A percentile compares a stretch with the other conserved stretches of the same genome.
phyloP scores from a whole-genome alignment of 2,329 filamentous ascomycete species.

The Exophiala phaeomuriformis region DNA sequence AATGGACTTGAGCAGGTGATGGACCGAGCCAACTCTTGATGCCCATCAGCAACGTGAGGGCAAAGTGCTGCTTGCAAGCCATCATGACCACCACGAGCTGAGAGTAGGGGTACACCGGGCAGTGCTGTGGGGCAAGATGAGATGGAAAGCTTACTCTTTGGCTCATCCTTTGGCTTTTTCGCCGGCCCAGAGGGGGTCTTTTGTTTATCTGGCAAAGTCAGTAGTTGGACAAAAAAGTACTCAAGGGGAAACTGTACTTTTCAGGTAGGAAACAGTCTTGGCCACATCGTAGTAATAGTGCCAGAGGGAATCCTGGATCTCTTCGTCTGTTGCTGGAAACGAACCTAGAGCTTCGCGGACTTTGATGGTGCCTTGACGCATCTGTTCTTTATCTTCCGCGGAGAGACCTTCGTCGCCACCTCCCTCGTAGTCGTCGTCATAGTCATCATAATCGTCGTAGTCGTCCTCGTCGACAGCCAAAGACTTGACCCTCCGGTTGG shows the following conservation, averaged over 20 bases:
- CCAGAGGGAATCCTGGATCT: constrained; percentile 88
- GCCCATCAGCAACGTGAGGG: constrained; percentile 17
- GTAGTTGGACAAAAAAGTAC: not conserved
- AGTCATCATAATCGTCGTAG: constrained; percentile 36
- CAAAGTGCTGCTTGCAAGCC: constrained; percentile 5
- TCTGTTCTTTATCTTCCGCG: constrained; percentile 45
- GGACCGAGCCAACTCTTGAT: constrained; percentile 11
- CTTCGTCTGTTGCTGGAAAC: constrained; percentile 55
- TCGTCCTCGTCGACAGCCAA: constrained; percentile 39
- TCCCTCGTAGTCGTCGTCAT: constrained; percentile 23
- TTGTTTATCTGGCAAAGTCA: constrained; percentile 19
- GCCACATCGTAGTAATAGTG: constrained; percentile 92
- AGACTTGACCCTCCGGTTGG: constrained; percentile 41
- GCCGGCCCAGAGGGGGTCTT: constrained; percentile 8
- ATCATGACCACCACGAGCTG: constrained; percentile 21
- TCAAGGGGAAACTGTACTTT: constrained; percentile 44
- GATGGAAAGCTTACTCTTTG: constrained; percentile 18
- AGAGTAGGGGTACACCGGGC: constrained; percentile 4
- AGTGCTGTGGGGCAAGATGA: constrained; percentile 3
- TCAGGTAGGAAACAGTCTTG: constrained; percentile 74
- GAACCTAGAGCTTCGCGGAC: constrained; percentile 60
- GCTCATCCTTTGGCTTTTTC: constrained; percentile 10
- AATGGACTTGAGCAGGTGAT: constrained; percentile 30
- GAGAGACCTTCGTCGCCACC: constrained; percentile 29
- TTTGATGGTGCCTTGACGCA: constrained; percentile 59